Base-by-base conservation (phyloP, 2,329 filamentous ascomycete species). In the Pestalotiopsis sp. region DNA sequence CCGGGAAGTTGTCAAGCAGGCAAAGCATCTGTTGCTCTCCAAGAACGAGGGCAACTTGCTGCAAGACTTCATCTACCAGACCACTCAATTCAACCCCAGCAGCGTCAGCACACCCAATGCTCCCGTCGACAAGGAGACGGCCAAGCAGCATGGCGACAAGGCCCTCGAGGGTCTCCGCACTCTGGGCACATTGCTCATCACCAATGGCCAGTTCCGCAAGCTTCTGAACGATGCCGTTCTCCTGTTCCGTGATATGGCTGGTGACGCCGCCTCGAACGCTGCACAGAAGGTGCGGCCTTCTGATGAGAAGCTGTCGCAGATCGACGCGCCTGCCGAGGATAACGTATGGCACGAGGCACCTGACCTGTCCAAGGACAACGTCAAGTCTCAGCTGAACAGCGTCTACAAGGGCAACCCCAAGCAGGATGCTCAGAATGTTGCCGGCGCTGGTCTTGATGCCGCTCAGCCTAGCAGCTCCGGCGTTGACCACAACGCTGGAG, bases 41-140 rank as follows among this genome's bases (percentile, higher is more conserved):
- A 99, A 98, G 88, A 99, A 99, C 78, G 89, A 97, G 69, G 96
- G 95, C 77, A 94, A 99, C 76, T 83, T 98, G 68, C 84, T 99
- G 23, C 96, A 99, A 78, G 95, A 99, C 76, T 98, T 99, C 81
- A 93, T 98, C 81, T 99, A 93, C 92, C 93, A 97, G 78, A 95
- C 94, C 0, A 90, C 94, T 77, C 87, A 92, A 61, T 90, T 96
- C 71, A 88, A 90, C 66, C 83, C 88, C 68, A 90, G 86, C 75
- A 85, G 87, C 65, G 86, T 93, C 31, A 79, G 82, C 68, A 81
- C 85, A 1, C 93, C 93, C 3, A 85, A 86, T 67, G 87, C 89
- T 1, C 92, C 94, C 0, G 75, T 97, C 62, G 87, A 90, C 77
- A 97, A 94, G 84, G 90, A 93, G 0, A 87, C 88, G 2, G 93